Conservation (phyloP, 371 early-diverging fungal genomes). For the Rhizopus arrhizus region DNA sequence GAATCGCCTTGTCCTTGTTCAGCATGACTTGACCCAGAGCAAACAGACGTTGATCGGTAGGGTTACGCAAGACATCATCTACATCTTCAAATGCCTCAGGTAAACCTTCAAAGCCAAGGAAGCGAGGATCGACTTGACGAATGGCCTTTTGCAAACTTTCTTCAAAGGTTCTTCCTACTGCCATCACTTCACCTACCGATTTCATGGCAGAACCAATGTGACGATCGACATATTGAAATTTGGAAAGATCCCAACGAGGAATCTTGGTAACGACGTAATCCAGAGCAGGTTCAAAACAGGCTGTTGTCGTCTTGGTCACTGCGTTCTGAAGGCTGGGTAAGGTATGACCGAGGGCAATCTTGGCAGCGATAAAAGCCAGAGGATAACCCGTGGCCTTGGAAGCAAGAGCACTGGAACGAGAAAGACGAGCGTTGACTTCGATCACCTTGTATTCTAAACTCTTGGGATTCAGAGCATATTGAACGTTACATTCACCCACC, state of each 20-base stretch:
- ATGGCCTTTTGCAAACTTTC: constrained; percentile 95
- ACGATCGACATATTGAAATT: constrained; percentile 87
- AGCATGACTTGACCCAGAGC: constrained; percentile 90
- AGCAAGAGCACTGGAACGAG: constrained; percentile 87
- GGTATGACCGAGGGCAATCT: constrained; percentile 87
- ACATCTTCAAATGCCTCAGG: constrained; percentile 62
- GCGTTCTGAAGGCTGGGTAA: constrained; percentile 84
- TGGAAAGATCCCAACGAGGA: constrained; percentile 94
- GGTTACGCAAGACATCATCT: constrained; percentile 80
- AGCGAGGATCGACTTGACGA: constrained; percentile 83
- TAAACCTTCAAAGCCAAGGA: constrained; percentile 77
- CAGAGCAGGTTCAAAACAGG: constrained; percentile 93
- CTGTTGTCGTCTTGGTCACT: constrained; percentile 91
- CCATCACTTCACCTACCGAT: constrained; percentile 96
- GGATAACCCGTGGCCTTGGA: constrained; percentile 97
- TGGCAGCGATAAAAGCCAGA: constrained; percentile 94
- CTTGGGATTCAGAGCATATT: constrained; percentile 92
- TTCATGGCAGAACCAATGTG: constrained; percentile 91
- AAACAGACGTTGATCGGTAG: constrained; percentile 89
- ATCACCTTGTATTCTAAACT: constrained; percentile 92
- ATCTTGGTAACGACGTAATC: constrained; percentile 95
- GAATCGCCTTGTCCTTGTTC: constrained; percentile 80
- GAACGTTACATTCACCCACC: constrained; percentile 96
- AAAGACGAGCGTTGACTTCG: constrained; percentile 94
- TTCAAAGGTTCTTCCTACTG: constrained; percentile 92